phyloP scores from a whole-genome alignment of 148 eudicot genomes.

The Rhododendron ferrugineum region DNA sequence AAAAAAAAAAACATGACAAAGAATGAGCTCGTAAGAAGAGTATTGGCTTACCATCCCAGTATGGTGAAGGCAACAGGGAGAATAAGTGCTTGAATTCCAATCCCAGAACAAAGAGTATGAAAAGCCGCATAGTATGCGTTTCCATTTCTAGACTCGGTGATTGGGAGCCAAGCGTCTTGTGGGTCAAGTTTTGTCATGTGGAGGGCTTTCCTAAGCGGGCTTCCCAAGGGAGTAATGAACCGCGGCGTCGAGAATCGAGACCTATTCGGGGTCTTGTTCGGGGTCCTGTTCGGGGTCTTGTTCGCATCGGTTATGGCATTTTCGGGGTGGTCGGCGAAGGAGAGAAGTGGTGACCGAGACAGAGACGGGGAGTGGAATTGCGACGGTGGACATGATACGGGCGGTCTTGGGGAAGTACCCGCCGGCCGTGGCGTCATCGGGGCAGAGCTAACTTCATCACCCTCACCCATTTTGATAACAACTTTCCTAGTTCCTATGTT shows the following conservation, averaged over 20 bases:
- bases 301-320: neutral
- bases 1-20: neutral
- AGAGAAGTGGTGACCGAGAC: constrained; percentile 73
- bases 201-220: constrained; percentile 65
- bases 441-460: constrained; percentile 41
- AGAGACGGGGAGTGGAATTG: constrained; percentile 80
- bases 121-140: constrained; percentile 34
- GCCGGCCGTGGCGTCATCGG: constrained; percentile 58
- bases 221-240: constrained; percentile 53
- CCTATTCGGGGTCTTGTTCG: constrained; percentile 27
- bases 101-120: constrained; percentile 36
- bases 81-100: constrained; percentile 33
- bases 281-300: constrained; percentile 19
- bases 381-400: constrained; percentile 49
- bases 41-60: constrained; percentile 67
- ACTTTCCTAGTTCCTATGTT: neutral
- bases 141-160: constrained; percentile 48
- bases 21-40: neutral
- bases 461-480: constrained; percentile 27
- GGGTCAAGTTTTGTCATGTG: constrained; percentile 70
- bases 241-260: constrained; percentile 30
- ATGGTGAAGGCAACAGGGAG: constrained; percentile 69
- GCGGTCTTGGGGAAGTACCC: constrained; percentile 23
- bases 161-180: constrained; percentile 92
- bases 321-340: constrained; percentile 5